Base-by-base conservation (phyloP, 2,329 filamentous ascomycete genomes). In the Colletotrichum viniferum region DNA sequence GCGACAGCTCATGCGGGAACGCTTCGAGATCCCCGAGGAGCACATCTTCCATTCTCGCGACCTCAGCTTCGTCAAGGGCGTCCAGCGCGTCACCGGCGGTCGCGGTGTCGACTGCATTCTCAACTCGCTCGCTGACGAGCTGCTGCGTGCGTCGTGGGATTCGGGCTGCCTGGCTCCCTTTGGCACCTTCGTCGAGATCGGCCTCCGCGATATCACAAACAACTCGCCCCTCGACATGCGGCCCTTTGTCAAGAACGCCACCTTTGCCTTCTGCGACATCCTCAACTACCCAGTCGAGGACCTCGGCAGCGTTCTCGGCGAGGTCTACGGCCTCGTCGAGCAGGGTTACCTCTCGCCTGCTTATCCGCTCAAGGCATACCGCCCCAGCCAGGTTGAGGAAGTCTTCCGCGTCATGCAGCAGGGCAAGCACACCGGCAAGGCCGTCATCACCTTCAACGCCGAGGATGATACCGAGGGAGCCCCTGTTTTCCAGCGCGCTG, bases 201-300 rank as follows among this genome's bases (percentile, higher is more conserved):
- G 85, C 5, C 83, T 84, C 64, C 79, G 82, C 4, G 86, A 88
- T 32, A 78, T 86, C 7, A 77, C 81, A 7, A 81, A 81, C 10
- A 79, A 81, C 5, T 80, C 89, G 1, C 83, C 84, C 1, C 88
- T 89, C 84, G 74, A 77, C 10, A 71, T 90, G 87, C 76, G 83
- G 1, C 81, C 82, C 0, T 90, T 91, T 43, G 79, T 83, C 2
- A 77, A 77, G 1, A 84, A 83, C 5, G 79, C 84, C 0, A 81
- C 80, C 0, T 86, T 84, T 32, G 77, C 77, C 24, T 82, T 82
- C 62, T 77, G 87, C 4, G 83, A 86, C 16, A 79, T 24, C 69
- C 43, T 78, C 16, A 72, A 70, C 18, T 56, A 73, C 12, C 64
- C 66, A 32, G 65, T 81, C 76, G 78, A 68, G 71, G 81, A 60